These are phyloP conservation scores for Asterionellopsis glacialis DNA, from an alignment of 108 stramenopile species.

Conservation along the genomic window DNA sequence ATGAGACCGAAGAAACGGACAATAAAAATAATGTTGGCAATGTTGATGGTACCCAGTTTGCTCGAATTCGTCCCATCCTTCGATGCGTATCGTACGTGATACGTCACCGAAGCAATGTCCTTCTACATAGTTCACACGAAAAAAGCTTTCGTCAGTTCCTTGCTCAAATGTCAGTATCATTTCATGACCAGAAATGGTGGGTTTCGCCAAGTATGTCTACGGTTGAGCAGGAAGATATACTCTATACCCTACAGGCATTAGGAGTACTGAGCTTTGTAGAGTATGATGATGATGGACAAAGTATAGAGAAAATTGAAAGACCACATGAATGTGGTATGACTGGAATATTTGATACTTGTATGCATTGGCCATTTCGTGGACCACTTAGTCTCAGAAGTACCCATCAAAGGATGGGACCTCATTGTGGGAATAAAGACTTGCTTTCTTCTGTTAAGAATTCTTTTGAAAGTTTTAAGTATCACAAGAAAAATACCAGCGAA, in stretches of 20 bases:
- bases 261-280: constrained; percentile 3
- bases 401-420: not conserved
- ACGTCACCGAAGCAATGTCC: no score
- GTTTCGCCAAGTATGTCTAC: not conserved
- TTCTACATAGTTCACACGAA: not conserved
- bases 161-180: not conserved
- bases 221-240: constrained; percentile 1
- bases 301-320: no score
- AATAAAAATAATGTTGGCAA: not conserved
- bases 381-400: not conserved
- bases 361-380: constrained; percentile 2
- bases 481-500: not conserved
- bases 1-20: not conserved
- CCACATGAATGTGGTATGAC: no score
- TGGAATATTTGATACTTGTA: no score
- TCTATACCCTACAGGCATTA: constrained; percentile 1
- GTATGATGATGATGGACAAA: no score
- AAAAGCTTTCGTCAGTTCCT: constrained; percentile 7
- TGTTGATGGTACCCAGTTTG: not conserved
- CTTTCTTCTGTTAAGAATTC: not conserved
- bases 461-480: not conserved
- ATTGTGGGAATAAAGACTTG: not conserved
- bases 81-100: not conserved
- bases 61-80: not conserved
- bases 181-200: constrained; percentile 4